phyloP scores from a whole-genome alignment of 495 filamentous ascomycete genomes.

The Penicillium coprophilum region DNA sequence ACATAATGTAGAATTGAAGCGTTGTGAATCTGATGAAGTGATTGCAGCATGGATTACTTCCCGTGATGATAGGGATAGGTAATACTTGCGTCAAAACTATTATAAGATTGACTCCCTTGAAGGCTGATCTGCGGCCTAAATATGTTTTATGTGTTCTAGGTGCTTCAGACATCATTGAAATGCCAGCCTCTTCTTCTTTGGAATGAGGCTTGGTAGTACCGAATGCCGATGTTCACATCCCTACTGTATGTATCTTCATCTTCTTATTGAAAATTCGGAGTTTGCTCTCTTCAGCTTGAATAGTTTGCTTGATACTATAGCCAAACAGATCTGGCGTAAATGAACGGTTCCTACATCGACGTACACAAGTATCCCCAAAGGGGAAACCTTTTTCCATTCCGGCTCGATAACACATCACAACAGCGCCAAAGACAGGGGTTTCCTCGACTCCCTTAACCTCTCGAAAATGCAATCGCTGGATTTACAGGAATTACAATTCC shows the following conservation, averaged over 20 bases:
- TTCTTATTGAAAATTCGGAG: not conserved
- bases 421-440: no score
- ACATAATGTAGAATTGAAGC: slow-evolving; percentile 17
- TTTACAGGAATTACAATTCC: not conserved
- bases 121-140: slow-evolving; percentile 8
- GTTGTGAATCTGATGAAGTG: not conserved
- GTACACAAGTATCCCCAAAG: no score
- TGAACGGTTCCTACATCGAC: not conserved
- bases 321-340: not conserved
- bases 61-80: not conserved
- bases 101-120: not conserved
- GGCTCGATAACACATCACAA: no score
- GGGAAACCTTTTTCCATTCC: no score
- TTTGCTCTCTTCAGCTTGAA: not conserved
- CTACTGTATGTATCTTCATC: not conserved
- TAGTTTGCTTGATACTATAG: not conserved
- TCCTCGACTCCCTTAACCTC: no score
- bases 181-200: slow-evolving; percentile 11
- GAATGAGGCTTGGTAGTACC: slow-evolving; percentile 20
- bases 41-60: not conserved
- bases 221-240: slow-evolving; percentile 13
- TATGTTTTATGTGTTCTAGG: slow-evolving; percentile 17
- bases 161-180: slow-evolving; percentile 2
- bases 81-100: not conserved
- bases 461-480: no score